Conservation (phyloP, 2,329 filamentous ascomycete genomes). For the Fusarium sublunatum region DNA sequence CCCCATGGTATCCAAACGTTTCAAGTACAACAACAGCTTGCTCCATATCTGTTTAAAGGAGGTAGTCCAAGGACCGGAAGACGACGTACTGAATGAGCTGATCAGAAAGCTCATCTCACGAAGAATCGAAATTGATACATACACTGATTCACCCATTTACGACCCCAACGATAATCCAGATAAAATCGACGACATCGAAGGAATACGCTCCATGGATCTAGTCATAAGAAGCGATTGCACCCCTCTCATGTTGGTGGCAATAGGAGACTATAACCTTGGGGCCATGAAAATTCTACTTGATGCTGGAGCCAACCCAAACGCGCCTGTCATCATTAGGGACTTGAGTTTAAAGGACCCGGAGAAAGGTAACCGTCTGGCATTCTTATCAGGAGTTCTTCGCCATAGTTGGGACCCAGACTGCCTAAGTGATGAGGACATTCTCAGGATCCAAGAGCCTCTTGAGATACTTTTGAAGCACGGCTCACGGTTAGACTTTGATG, state of each 20-base stretch:
- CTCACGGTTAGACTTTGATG: conserved; percentile 7
- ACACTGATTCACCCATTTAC: conserved; percentile 3
- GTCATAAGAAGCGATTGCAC: conserved; percentile 11
- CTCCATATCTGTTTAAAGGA: conserved; percentile 19
- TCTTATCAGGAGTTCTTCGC: conserved; percentile 18
- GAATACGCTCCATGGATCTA: not conserved
- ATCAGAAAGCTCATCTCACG: conserved; percentile 2
- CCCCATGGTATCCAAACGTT: conserved; percentile 10
- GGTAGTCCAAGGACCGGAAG: not conserved
- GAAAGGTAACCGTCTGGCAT: not conserved
- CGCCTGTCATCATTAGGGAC: not conserved
- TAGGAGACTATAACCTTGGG: not conserved
- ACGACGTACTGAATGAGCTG: not conserved
- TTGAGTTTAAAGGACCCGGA: not conserved
- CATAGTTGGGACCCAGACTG: not conserved
- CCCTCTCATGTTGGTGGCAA: conserved; percentile 19
- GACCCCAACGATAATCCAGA: not conserved
- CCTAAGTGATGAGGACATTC: not conserved
- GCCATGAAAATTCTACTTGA: conserved; percentile 9
- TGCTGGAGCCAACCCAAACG: conserved; percentile 12
- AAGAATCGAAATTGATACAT: conserved; percentile 8
- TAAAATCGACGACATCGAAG: not conserved
- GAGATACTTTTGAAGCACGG: conserved; percentile 13
- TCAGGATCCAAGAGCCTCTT: not conserved
- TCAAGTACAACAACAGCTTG: conserved; percentile 13